These are phyloP conservation scores for Fusarium nanum DNA, from an alignment of 2,329 filamentous ascomycete species.

Conservation along the genomic window DNA sequence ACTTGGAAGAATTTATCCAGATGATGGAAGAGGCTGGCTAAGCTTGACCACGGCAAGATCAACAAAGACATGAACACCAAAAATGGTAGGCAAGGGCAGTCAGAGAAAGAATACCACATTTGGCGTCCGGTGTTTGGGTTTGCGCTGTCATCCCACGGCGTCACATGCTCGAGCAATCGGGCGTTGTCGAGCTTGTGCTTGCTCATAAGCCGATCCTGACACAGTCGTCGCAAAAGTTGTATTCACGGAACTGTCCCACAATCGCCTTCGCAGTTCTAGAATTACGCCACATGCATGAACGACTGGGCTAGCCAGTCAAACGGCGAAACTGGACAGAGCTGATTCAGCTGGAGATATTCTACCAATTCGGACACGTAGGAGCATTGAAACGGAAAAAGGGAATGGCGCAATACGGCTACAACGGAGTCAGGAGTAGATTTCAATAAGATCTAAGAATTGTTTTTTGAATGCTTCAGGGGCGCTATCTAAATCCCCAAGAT, in stretches of 20 bases:
- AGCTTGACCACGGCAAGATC: slow-evolving; percentile 7
- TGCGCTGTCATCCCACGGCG: neutral
- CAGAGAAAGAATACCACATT: neutral
- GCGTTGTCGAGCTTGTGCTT: neutral
- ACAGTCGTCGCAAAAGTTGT: neutral
- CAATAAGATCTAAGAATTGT: slow-evolving; percentile 50
- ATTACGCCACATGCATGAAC: slow-evolving; percentile 8
- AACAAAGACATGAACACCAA: slow-evolving; percentile 9
- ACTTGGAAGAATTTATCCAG: slow-evolving; percentile 75
- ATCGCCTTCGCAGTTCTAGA: neutral
- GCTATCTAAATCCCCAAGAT: slow-evolving; percentile 49
- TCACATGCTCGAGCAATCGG: neutral
- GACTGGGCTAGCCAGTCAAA: slow-evolving; percentile 1
- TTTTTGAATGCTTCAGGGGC: slow-evolving; percentile 49
- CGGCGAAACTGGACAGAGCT: neutral
- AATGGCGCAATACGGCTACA: slow-evolving; percentile 29
- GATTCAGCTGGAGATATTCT: neutral
- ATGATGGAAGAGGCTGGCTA: slow-evolving; percentile 64
- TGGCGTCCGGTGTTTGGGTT: neutral
- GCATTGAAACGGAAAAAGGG: slow-evolving; percentile 5
- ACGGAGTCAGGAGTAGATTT: slow-evolving; percentile 43
- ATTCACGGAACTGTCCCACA: slow-evolving; percentile 4
- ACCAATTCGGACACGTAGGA: slow-evolving; percentile 6
- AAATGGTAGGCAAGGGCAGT: slow-evolving; percentile 12
- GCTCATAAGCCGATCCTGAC: neutral